A percentile compares a stretch with the other conserved stretches of the same genome.
phyloP scores from a whole-genome alignment of 2,329 filamentous ascomycete species.

The Fusarium nygamai region DNA sequence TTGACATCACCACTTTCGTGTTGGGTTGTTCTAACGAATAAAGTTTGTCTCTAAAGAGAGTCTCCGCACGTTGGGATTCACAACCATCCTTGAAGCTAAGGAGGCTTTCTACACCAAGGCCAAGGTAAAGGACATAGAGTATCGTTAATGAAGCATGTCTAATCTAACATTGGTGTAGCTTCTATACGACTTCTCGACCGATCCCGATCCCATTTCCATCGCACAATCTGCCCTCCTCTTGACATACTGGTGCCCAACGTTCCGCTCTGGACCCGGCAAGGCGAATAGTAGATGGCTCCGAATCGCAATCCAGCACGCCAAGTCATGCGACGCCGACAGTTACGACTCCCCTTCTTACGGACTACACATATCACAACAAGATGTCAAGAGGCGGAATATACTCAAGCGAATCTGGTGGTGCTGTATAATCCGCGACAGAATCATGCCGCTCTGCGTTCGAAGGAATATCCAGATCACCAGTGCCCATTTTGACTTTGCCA shows the following conservation, averaged over 20 bases:
- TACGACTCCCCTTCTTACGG: neutral
- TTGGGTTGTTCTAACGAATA: neutral
- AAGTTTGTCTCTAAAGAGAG: constrained; percentile 27
- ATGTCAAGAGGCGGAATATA: constrained; percentile 17
- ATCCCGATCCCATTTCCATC: constrained; percentile 31
- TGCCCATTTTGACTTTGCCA: constrained; percentile 25
- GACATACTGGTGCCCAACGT: constrained; percentile 35
- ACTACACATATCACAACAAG: neutral
- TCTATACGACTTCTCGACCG: constrained; percentile 32
- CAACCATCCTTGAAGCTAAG: constrained; percentile 26
- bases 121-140: constrained; percentile 2
- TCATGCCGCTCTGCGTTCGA: constrained; percentile 32
- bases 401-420: constrained; percentile 36
- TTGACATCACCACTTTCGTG: neutral
- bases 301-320: constrained; percentile 28
- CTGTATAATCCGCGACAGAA: constrained; percentile 32
- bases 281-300: constrained; percentile 32
- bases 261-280: constrained; percentile 18
- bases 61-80: constrained; percentile 25
- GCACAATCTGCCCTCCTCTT: constrained; percentile 26
- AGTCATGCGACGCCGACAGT: constrained; percentile 18
- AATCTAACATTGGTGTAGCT: constrained; percentile 9
- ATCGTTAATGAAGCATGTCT: rapidly evolving
- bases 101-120: constrained; percentile 35
- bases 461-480: constrained; percentile 31